Evolutionary conservation across 192 early-diverging fungal genomes (phyloP), one percentile per base, ranked within the genome.

Genomic region (Podochytrium sp.): DNA sequence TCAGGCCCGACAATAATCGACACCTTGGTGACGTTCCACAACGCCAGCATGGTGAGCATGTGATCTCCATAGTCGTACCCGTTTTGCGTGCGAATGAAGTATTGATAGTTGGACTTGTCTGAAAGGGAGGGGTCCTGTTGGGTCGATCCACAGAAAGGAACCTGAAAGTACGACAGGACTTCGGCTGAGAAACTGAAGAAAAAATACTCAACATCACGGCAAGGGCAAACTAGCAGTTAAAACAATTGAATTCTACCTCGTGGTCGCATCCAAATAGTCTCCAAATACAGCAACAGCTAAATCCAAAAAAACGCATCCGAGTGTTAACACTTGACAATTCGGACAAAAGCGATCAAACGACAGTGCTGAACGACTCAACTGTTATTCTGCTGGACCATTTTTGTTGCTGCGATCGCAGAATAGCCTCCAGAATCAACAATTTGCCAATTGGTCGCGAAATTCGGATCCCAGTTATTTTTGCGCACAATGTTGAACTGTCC

Each of bases 401-500:
- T 74, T 23, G 42, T 74, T n/a, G 60, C 58, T 18, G 72, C 72
- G 18, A 74, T 61, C 16, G 56, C 60, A 49, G 60, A 47, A 61
- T 74, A 74, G 53, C 72, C 72, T 35, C 72, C 72, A 64, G 72
- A 74, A 41, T 74, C 72, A 18, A 74, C 42, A 25, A 52, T 38
- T n/a, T 74, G 42, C 43, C 51, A 74, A 35, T 74, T 61, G 59
- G 37, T 74, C 23, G 61, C 25, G n/a, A 47, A 64, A 5, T 25
- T 49, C 2, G 72, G 72, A 52, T 74, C 72, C 72, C 72, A 74
- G 37, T 74, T 61, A 61, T 74, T 74, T 25, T 64, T 61, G n/a
- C 72, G 18, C 18, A 64, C 32, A 39, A 74, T 74, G n/a, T 65
- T 74, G 59, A 74, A 65, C n/a, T 49, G 32, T 5, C 47, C 41